Evolutionary conservation across 176 grass and related monocot species (phyloP).

Genomic region (Oryza glaberrima): DNA sequence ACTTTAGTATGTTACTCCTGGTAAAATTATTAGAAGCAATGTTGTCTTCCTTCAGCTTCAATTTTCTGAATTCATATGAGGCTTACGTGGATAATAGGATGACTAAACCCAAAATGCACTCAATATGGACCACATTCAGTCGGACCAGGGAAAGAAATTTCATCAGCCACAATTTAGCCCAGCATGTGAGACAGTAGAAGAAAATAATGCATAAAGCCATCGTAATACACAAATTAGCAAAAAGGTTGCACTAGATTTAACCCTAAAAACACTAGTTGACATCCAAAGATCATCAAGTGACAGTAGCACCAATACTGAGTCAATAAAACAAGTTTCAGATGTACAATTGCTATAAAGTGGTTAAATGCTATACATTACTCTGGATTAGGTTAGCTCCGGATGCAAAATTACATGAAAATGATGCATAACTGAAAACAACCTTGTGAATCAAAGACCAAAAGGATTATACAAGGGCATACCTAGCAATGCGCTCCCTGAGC

Average conservation of each 20-base stretch:
- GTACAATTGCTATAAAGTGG: not conserved
- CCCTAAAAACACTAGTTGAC: not conserved
- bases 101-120: slow-evolving; percentile 8
- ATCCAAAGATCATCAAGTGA: not conserved
- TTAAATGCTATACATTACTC: not conserved
- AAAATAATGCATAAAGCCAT: not conserved
- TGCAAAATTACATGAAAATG: not conserved
- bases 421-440: not conserved
- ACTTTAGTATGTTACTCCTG: not conserved
- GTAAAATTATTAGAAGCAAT: slow-evolving; percentile 4
- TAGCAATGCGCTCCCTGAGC: slow-evolving; percentile 65
- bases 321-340: not conserved
- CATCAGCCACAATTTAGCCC: not conserved
- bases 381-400: not conserved
- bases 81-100: not conserved
- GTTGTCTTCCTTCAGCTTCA: not conserved
- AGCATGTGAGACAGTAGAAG: not conserved
- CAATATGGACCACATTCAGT: slow-evolving; percentile 5
- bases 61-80: not conserved
- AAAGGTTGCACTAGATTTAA: not conserved
- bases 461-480: slow-evolving; percentile 42
- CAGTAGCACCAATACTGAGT: not conserved
- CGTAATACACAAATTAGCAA: not conserved
- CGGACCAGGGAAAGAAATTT: not conserved
- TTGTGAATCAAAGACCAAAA: slow-evolving; percentile 8